Evolutionary conservation across 768 basidiomycete species (phyloP).

Genomic region (Guyanaporus albipodus): DNA sequence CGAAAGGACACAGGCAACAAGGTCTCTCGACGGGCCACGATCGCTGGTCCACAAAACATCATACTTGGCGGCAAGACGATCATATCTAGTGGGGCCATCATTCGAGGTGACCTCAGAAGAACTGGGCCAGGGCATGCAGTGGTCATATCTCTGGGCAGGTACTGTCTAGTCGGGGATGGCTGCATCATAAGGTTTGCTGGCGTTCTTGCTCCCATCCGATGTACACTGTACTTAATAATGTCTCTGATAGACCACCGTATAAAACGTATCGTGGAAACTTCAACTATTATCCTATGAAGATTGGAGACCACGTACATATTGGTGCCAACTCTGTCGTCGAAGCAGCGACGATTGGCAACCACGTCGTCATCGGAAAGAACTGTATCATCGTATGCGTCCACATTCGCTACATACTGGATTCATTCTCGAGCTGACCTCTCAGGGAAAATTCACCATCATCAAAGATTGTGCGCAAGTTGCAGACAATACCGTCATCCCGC

Average conservation of each 20-base stretch:
- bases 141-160: conserved; percentile 88
- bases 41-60: conserved; percentile 93
- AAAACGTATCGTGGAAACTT: conserved; percentile 88
- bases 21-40: conserved; percentile 87
- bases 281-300: conserved; percentile 98
- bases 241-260: conserved; percentile 63
- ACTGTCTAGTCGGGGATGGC: conserved; percentile 87
- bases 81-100: conserved; percentile 84
- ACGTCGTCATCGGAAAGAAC: conserved; percentile 93
- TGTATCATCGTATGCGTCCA: conserved; percentile 76
- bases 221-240: neutral
- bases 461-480: conserved; percentile 92
- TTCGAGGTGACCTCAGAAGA: conserved; percentile 88
- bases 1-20: conserved; percentile 91
- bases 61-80: conserved; percentile 97
- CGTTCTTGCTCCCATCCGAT: neutral
- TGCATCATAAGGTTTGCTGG: conserved; percentile 76
- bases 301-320: conserved; percentile 93
- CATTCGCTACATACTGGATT: neutral
- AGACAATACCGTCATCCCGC: conserved; percentile 85
- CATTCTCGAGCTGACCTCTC: neutral
- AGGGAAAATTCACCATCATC: conserved; percentile 97
- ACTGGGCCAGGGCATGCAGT: conserved; percentile 91
- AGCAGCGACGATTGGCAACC: conserved; percentile 90
- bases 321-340: conserved; percentile 88